Base-by-base conservation (phyloP, 352 stramenopile species). In the Pythium monospermum region DNA sequence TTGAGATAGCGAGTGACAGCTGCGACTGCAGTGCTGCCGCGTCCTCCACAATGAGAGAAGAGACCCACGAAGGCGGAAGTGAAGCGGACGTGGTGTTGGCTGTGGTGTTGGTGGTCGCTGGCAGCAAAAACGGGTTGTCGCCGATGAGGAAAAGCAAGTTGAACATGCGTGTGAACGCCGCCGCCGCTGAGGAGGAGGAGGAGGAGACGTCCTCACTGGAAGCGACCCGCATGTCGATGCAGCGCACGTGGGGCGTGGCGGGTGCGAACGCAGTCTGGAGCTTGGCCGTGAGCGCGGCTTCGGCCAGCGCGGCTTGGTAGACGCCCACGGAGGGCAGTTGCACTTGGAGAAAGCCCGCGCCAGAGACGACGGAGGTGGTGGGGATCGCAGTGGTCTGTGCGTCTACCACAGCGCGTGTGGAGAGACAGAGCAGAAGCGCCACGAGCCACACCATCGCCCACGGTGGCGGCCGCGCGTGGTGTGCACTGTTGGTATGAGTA, bases 101-200 rank as follows among this genome's bases (percentile, higher is more conserved):
- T 4, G 36, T 15, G 4, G 21, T 30, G 6, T 15, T 33, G 25
- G 28, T 35, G 33, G 18, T 1, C 35, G n/a, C n/a, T n/a, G n/a
- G n/a, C n/a, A n/a, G n/a, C n/a, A n/a, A n/a, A n/a, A 60, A 19
- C 18, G 55, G 55, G 19, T 40, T 50, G 18, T 30, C 23, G 42
- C 57, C 57, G 18, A 64, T 23, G 28, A 59, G 49, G 16, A 55
- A 64, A 21, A 64, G 49, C 36, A 64, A 30, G 4, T 55, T 33
- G n/a, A 64, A 59, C 6, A 16, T 49, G n/a, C 12, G 12, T 16
- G 48, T n/a, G 31, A 42, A 31, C 1, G 16, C 33, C 12, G 32
- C 2, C 18, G 28, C 6, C 1, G 18, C 33, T 6, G 42, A 19
- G 6, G 32, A 37, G n/a, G 12, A 42, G n/a, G 40, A 15, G 15